These are phyloP conservation scores for Williopsis jadinii DNA, from an alignment of 1,139 yeast genomes.

Conservation along the genomic window DNA sequence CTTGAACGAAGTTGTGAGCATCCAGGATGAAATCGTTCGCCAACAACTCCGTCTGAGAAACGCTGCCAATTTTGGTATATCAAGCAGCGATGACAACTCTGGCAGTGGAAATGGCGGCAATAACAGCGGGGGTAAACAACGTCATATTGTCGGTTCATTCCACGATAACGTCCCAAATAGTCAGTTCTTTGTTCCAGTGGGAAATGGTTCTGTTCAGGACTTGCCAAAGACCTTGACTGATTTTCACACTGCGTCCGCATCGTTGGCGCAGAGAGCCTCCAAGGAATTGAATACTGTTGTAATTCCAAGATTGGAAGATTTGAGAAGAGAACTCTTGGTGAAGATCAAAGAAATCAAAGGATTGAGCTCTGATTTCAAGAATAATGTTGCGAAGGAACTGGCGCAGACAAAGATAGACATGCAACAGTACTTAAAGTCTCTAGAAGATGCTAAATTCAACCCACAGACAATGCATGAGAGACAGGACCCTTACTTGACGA, in stretches of 20 bases:
- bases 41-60: conserved; percentile 79
- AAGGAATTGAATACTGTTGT: conserved; percentile 64
- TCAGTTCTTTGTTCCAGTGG: conserved; percentile 48
- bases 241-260: conserved; percentile 69
- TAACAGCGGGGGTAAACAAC: conserved; percentile 1
- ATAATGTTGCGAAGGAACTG: conserved; percentile 63
- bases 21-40: conserved; percentile 80
- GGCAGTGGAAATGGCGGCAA: conserved; percentile 4
- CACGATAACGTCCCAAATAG: conserved; percentile 22
- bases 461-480: conserved; percentile 33
- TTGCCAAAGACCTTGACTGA: conserved; percentile 67
- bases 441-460: conserved; percentile 34
- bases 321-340: conserved; percentile 71
- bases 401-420: conserved; percentile 52
- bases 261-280: conserved; percentile 57
- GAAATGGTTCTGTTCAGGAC: conserved; percentile 79
- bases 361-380: conserved; percentile 76
- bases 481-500: conserved; percentile 78
- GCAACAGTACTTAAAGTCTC: conserved; percentile 38
- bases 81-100: neutral
- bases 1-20: conserved; percentile 71
- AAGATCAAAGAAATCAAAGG: conserved; percentile 85
- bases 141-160: conserved; percentile 1
- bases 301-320: conserved; percentile 80
- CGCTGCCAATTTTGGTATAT: conserved; percentile 48